Conservation (phyloP, 106 monocot genomes). For the Allium sativum region DNA sequence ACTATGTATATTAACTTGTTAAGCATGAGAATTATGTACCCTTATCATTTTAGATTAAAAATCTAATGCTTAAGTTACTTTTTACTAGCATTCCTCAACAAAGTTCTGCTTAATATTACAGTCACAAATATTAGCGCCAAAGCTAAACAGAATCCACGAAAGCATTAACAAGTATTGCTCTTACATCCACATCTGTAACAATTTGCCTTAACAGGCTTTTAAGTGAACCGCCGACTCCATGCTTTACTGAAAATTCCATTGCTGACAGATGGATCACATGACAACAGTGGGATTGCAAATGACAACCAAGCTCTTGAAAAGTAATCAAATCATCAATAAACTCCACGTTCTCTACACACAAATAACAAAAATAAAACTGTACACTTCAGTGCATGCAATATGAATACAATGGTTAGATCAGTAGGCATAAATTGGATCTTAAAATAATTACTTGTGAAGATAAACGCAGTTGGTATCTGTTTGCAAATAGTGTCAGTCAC, state of each 20-base stretch:
- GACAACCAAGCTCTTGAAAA: slow-evolving; percentile 58
- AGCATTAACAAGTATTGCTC: neutral
- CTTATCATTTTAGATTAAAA: no score
- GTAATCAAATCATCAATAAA: slow-evolving; percentile 64
- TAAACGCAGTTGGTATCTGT: slow-evolving; percentile 54
- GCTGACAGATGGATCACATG: slow-evolving; percentile 62
- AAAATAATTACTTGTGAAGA: slow-evolving; percentile 51
- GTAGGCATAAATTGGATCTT: neutral
- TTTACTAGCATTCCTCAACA: no score
- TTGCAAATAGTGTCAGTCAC: slow-evolving; percentile 35
- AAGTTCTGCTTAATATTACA: neutral
- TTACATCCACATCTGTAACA: slow-evolving; percentile 50
- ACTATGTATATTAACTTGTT: no score
- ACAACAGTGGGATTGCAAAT: slow-evolving; percentile 51
- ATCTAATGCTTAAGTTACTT: no score
- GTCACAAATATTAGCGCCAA: neutral
- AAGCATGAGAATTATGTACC: no score
- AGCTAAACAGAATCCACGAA: no score
- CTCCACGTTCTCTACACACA: slow-evolving; percentile 63
- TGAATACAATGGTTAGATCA: neutral
- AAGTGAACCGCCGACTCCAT: slow-evolving; percentile 54
- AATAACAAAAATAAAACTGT: neutral
- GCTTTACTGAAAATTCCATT: slow-evolving; percentile 46
- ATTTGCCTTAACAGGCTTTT: slow-evolving; percentile 60
- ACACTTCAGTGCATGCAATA: neutral